Conservation (phyloP, 805 yeast species). For the Cyberlindnera japonica region DNA sequence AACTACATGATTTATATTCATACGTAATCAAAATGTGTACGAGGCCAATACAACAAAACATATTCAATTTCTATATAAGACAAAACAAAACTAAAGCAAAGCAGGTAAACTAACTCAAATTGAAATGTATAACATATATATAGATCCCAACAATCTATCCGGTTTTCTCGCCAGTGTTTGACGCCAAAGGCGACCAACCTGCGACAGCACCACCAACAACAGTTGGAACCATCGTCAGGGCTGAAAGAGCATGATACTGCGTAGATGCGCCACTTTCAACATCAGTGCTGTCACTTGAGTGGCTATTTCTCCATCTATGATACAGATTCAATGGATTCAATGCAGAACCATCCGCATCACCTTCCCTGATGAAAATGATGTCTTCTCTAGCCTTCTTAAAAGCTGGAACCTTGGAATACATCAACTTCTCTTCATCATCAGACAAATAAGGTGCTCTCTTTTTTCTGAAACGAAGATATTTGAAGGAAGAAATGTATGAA, state of each 20-base stretch:
- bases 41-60: not conserved
- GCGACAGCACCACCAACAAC: constrained; percentile 57
- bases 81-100: not conserved
- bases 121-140: not conserved
- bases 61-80: not conserved
- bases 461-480: constrained; percentile 14
- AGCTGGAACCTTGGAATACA: constrained; percentile 30
- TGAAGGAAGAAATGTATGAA: constrained; percentile 20
- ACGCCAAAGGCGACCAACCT: constrained; percentile 39
- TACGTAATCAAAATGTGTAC: too few species aligned
- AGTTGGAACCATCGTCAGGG: constrained; percentile 50
- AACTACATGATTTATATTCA: too few species aligned
- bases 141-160: not conserved
- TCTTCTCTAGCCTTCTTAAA: constrained; percentile 32
- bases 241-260: constrained; percentile 33
- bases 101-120: not conserved
- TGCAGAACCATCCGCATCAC: constrained; percentile 17
- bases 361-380: constrained; percentile 24
- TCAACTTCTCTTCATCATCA: constrained; percentile 18
- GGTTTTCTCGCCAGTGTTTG: constrained; percentile 4
- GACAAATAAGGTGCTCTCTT: constrained; percentile 4
- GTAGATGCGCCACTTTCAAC: constrained; percentile 12
- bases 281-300: constrained; percentile 3
- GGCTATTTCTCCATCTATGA: constrained; percentile 26
- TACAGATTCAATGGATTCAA: constrained; percentile 26